Percentiles rank a stretch among this genome's conserved stretches.
phyloP scores from a whole-genome alignment of 2,329 filamentous ascomycete species.

The Pseudocercospora cruenta region DNA sequence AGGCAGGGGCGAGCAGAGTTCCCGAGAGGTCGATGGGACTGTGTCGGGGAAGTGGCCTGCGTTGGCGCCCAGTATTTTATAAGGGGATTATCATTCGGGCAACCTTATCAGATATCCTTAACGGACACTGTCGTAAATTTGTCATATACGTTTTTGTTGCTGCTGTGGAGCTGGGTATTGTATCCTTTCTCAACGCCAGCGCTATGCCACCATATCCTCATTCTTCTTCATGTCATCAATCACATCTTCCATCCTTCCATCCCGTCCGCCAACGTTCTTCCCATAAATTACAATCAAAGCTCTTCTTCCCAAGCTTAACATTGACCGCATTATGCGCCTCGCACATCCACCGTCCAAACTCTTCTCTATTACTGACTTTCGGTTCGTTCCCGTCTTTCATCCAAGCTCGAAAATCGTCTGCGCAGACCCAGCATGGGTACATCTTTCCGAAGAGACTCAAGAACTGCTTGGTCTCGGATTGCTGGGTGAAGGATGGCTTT shows the following conservation, averaged over 20 bases:
- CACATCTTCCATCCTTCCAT: conserved; percentile 72
- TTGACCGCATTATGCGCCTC: conserved; percentile 88
- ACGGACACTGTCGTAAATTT: background rate
- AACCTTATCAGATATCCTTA: background rate
- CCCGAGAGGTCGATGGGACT: too few species aligned
- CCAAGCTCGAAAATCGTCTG: conserved; percentile 85
- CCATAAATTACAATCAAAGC: conserved; percentile 89
- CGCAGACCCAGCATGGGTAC: conserved; percentile 96
- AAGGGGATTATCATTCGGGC: too few species aligned
- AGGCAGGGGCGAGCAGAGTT: background rate
- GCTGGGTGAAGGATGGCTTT: conserved; percentile 67
- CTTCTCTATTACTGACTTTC: conserved; percentile 59
- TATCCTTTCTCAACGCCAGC: background rate
- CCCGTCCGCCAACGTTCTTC: conserved; percentile 94
- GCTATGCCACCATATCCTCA: background rate
- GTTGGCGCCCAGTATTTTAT: too few species aligned
- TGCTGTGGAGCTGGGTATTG: conserved; percentile 5
- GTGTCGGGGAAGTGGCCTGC: too few species aligned
- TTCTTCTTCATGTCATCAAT: conserved; percentile 45
- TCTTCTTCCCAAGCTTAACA: conserved; percentile 82
- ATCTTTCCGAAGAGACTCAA: conserved; percentile 78
- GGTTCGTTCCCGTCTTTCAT: conserved; percentile 72
- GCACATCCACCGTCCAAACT: conserved; percentile 82
- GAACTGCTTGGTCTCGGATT: conserved; percentile 77
- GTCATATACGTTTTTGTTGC: background rate